Evolutionary conservation across 768 basidiomycete species (phyloP).

Genomic region (Dioszegia aurantiaca): DNA sequence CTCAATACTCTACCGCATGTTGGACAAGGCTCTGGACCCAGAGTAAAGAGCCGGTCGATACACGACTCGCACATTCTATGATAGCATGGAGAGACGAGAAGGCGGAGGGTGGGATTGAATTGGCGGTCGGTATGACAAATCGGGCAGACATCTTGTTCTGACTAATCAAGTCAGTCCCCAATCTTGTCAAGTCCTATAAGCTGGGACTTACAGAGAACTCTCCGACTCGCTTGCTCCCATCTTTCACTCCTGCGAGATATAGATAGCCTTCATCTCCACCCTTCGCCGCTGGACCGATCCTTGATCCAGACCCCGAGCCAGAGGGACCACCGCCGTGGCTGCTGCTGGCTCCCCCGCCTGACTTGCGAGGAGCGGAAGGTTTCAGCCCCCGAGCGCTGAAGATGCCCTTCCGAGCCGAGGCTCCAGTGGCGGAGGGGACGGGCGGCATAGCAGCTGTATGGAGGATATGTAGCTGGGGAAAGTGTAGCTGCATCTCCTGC

Average conservation of each 20-base stretch:
- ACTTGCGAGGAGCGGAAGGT: not conserved
- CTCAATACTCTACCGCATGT: constrained; percentile 77
- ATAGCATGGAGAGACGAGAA: constrained; percentile 94
- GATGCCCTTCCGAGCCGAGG: constrained; percentile 9
- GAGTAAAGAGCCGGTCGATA: constrained; percentile 91
- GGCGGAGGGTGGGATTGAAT: constrained; percentile 85
- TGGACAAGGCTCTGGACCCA: constrained; percentile 94
- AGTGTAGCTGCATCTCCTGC: too few species aligned
- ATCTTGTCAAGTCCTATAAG: not conserved
- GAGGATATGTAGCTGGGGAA: not conserved
- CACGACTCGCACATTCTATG: constrained; percentile 99
- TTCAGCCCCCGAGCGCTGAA: constrained; percentile 5
- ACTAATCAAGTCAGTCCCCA: constrained; percentile 26
- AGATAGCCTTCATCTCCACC: constrained; percentile 40
- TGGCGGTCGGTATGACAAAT: constrained; percentile 96
- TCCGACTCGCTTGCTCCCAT: constrained; percentile 40
- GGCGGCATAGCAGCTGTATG: constrained; percentile 4
- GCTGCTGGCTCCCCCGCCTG: not conserved
- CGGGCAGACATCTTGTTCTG: constrained; percentile 86
- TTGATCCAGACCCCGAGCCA: constrained; percentile 7
- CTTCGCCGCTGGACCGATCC: constrained; percentile 34
- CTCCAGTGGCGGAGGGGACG: not conserved
- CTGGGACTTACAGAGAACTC: constrained; percentile 40
- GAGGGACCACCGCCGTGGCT: not conserved
- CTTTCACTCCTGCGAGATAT: constrained; percentile 46